Base-by-base conservation (phyloP, 169 alveolate genomes). In the Plasmodium vinckei region DNA sequence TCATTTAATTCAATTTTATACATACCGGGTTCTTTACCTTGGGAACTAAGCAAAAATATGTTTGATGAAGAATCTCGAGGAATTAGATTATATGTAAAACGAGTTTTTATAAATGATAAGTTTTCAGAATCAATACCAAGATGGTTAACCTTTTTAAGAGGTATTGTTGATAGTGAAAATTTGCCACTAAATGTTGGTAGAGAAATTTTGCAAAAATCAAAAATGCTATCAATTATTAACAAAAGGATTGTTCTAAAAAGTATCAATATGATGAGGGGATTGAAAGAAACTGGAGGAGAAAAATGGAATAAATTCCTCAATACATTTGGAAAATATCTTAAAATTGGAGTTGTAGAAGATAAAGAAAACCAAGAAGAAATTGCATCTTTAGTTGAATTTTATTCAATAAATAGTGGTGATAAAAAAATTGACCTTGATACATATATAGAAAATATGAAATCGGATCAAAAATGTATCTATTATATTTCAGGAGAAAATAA, bases 121-220 rank as follows among this genome's bases (percentile, higher is more conserved):
- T 98, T 97, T 88, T 97, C 98, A 82, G 99, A 97, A 71, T 93
- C 98, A 9, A 95, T 97, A 91, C 99, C 99, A 39, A 70, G 97
- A 60, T 96, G 98, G 98, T 93, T 98, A 72, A 98, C 97, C 87
- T 98, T 98, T 95, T 94, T 98, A 44, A 97, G 98, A 72, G 99
- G 99, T 68, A 99, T 98, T 42, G 99, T 98, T 49, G 99, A 98
- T 94, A 96, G 99, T 44, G 99, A 98, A 88, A 99, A 97, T 73
- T 93, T 98, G 73, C 99, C 99, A 23, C 93, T 98, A 72, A 98
- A 98, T 93, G 99, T 98, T 42, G 98, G 99, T 77, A 96, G 99
- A 90, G 99, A 98, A 94, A 94, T 96, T 75, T 94, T 98, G 88
- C 99, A 98, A 94, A 95, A 97, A 94, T 92, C 96, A 25, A 97